Percentiles rank a stretch among this genome's conserved stretches.
These are phyloP conservation scores for Allium fistulosum DNA, from an alignment of 106 monocot species.

Conservation along the genomic window DNA sequence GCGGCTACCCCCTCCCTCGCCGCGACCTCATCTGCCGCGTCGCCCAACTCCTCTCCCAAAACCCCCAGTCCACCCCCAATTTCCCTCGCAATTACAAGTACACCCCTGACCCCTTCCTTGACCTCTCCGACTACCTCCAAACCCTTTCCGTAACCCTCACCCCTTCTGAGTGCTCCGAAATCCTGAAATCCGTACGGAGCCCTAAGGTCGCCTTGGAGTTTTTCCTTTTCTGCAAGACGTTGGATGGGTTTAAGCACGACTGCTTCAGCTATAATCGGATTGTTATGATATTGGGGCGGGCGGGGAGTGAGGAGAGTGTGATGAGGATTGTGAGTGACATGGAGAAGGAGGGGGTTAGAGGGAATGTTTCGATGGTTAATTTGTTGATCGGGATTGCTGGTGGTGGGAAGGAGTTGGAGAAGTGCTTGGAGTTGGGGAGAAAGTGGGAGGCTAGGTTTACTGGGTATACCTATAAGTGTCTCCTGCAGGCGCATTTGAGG, in stretches of 20 bases:
- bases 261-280: slow-evolving; percentile 90
- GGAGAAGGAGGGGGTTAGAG: slow-evolving; percentile 60
- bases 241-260: slow-evolving; percentile 67
- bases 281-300: slow-evolving; percentile 32
- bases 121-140: slow-evolving; percentile 68
- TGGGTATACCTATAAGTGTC: slow-evolving; percentile 83
- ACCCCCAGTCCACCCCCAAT: slow-evolving; percentile 31
- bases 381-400: slow-evolving; percentile 62
- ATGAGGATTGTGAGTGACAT: slow-evolving; percentile 49
- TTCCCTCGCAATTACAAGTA: slow-evolving; percentile 66
- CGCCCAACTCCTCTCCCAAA: slow-evolving; percentile 37
- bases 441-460: slow-evolving; percentile 75
- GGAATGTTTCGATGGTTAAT: slow-evolving; percentile 83
- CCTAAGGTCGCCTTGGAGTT: slow-evolving; percentile 40
- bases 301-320: slow-evolving; percentile 15
- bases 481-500: slow-evolving; percentile 89
- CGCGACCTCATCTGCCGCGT: slow-evolving; percentile 77
- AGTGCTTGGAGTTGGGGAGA: slow-evolving; percentile 60
- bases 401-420: slow-evolving; percentile 24
- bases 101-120: slow-evolving; percentile 55
- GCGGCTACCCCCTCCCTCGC: slow-evolving; percentile 62
- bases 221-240: slow-evolving; percentile 54
- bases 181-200: slow-evolving; percentile 53
- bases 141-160: slow-evolving; percentile 50
- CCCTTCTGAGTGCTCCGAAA: slow-evolving; percentile 63